A percentile compares a stretch with the other conserved stretches of the same genome.
phyloP scores from a whole-genome alignment of 78 protist species.

The Chrysochromulina parva region DNA sequence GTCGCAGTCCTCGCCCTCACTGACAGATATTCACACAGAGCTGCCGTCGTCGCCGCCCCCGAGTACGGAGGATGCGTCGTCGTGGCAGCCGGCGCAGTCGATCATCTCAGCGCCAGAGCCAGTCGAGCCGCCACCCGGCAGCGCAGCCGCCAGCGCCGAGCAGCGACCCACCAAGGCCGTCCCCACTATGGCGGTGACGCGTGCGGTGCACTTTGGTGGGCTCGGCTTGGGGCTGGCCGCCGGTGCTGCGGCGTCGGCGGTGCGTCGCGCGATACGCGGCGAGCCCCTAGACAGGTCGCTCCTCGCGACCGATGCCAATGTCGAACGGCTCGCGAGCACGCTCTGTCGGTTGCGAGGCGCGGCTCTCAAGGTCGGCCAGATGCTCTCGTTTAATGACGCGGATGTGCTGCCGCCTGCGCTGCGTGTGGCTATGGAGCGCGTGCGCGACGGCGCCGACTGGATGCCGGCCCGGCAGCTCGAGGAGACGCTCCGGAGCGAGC shows the following conservation, averaged over 20 bases:
- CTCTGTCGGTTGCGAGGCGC: conserved; percentile 89
- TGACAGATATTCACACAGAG: no score
- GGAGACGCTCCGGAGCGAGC: conserved; percentile 27
- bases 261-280: not conserved
- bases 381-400: conserved; percentile 82
- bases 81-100: no score
- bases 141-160: no score
- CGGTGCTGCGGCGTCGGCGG: not conserved
- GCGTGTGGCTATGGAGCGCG: conserved; percentile 61
- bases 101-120: no score
- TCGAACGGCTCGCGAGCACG: conserved; percentile 53
- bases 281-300: not conserved
- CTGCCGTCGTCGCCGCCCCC: no score
- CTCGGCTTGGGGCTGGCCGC: not conserved
- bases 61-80: no score
- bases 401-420: conserved; percentile 48
- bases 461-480: conserved; percentile 75
- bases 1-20: no score
- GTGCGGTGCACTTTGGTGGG: not conserved
- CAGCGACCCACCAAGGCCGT: no score
- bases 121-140: no score
- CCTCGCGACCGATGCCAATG: conserved; percentile 10
- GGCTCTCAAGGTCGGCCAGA: conserved; percentile 88
- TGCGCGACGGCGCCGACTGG: conserved; percentile 77
- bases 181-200: not conserved